These are phyloP conservation scores for Stagonosporopsis cucurbitacearum DNA, from an alignment of 2,329 filamentous ascomycete species.

Conservation along the genomic window DNA sequence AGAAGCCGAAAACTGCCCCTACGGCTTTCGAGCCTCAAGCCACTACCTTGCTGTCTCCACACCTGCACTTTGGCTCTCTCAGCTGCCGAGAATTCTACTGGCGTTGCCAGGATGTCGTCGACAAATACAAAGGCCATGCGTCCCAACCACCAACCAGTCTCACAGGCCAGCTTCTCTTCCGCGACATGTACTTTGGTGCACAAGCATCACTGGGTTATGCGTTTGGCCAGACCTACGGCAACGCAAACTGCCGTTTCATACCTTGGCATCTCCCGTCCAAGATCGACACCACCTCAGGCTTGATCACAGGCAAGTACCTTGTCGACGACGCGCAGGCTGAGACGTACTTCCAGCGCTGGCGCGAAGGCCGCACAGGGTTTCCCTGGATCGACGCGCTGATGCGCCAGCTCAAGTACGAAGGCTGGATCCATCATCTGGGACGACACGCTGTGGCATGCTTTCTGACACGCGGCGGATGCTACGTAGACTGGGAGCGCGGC, in stretches of 20 bases:
- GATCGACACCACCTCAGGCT: conserved; percentile 51
- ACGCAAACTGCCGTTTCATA: conserved; percentile 73
- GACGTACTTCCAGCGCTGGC: conserved; percentile 72
- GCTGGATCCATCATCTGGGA: conserved; percentile 82
- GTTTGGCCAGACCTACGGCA: conserved; percentile 70
- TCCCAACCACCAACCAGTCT: conserved; percentile 70
- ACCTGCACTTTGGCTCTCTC: conserved; percentile 76
- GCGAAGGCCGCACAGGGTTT: conserved; percentile 72
- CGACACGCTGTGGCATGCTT: conserved; percentile 82
- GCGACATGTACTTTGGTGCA: conserved; percentile 84
- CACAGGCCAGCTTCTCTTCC: conserved; percentile 75
- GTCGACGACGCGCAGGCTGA: conserved; percentile 69
- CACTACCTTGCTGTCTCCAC: conserved; percentile 75
- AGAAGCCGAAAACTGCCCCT: conserved; percentile 77
- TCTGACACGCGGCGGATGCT: conserved; percentile 79
- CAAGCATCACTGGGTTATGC: conserved; percentile 70
- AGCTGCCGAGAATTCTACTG: conserved; percentile 77
- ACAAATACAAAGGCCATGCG: conserved; percentile 62
- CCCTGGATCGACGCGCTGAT: conserved; percentile 83
- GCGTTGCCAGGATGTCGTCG: conserved; percentile 68
- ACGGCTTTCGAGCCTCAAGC: conserved; percentile 75
- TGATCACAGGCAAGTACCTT: conserved; percentile 66
- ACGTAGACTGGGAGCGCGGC: conserved; percentile 79
- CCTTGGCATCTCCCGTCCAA: conserved; percentile 78
- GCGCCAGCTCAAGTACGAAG: conserved; percentile 73